Evolutionary conservation across 2,329 filamentous ascomycete genomes (phyloP).

Genomic region (Fusarium haematococcum): DNA sequence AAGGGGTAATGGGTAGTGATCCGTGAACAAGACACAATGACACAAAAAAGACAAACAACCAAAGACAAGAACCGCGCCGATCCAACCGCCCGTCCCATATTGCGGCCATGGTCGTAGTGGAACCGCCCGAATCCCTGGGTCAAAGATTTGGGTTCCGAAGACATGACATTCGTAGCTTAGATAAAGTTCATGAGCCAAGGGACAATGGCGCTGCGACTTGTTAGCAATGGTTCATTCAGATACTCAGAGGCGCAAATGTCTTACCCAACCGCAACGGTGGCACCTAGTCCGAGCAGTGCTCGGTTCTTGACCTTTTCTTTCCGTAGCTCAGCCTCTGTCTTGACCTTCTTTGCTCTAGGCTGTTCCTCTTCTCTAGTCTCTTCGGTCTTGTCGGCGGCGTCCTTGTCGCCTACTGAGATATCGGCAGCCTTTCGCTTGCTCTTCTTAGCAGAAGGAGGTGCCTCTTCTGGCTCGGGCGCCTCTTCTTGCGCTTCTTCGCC

Average conservation of each 20-base stretch:
- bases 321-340: constrained; percentile 83
- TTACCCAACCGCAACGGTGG: constrained; percentile 89
- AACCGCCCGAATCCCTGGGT: constrained; percentile 15
- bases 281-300: constrained; percentile 86
- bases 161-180: constrained; percentile 49
- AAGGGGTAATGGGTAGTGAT: constrained; percentile 35
- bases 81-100: constrained; percentile 42
- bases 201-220: constrained; percentile 55
- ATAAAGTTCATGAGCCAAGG: constrained; percentile 66
- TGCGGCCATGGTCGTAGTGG: constrained; percentile 37
- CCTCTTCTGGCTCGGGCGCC: constrained; percentile 50
- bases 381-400: constrained; percentile 46
- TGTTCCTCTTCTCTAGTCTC: constrained; percentile 56
- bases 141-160: constrained; percentile 24
- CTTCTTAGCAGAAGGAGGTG: constrained; percentile 59
- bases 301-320: constrained; percentile 89
- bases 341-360: constrained; percentile 78
- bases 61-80: constrained; percentile 44
- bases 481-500: constrained; percentile 58
- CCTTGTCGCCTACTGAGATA: constrained; percentile 73
- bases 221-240: constrained; percentile 21
- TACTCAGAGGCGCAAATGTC: constrained; percentile 57
- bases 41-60: constrained; percentile 27
- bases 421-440: constrained; percentile 82
- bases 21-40: constrained; percentile 32